Evolutionary conservation across 768 basidiomycete genomes (phyloP).

Genomic region (Boletellus emodensis): DNA sequence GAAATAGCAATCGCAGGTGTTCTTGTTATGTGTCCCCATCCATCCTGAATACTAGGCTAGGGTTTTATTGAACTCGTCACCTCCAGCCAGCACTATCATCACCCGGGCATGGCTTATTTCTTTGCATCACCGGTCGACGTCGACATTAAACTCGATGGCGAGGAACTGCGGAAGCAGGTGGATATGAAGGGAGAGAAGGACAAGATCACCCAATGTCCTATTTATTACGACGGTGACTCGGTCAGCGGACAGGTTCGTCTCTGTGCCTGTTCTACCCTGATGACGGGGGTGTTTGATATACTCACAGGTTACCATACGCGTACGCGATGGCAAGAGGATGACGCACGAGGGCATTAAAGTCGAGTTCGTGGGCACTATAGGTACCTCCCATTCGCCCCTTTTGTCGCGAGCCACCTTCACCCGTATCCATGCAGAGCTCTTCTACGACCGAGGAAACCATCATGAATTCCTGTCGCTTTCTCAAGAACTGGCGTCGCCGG

Average conservation of each 20-base stretch:
- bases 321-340: conserved; percentile 92
- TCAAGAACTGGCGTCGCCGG: conserved; percentile 93
- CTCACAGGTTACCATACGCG: conserved; percentile 73
- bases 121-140: conserved; percentile 89
- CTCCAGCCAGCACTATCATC: conserved; percentile 1
- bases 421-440: conserved; percentile 50
- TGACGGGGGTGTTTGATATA: neutral
- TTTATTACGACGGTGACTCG: conserved; percentile 96
- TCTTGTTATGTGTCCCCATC: too few species aligned
- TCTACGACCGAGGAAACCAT: conserved; percentile 97
- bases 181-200: conserved; percentile 92
- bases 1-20: too few species aligned
- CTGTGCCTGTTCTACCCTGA: neutral
- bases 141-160: conserved; percentile 82
- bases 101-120: conserved; percentile 64
- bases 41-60: too few species aligned
- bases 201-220: conserved; percentile 76
- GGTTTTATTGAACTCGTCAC: neutral
- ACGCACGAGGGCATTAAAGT: conserved; percentile 97
- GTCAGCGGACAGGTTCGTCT: conserved; percentile 73
- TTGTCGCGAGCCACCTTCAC: neutral
- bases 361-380: conserved; percentile 95
- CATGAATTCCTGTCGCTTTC: conserved; percentile 96
- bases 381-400: conserved; percentile 41
- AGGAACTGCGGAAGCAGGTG: conserved; percentile 83